Conservation (phyloP, 768 basidiomycete species). For the Lanmaoa rubissima region DNA sequence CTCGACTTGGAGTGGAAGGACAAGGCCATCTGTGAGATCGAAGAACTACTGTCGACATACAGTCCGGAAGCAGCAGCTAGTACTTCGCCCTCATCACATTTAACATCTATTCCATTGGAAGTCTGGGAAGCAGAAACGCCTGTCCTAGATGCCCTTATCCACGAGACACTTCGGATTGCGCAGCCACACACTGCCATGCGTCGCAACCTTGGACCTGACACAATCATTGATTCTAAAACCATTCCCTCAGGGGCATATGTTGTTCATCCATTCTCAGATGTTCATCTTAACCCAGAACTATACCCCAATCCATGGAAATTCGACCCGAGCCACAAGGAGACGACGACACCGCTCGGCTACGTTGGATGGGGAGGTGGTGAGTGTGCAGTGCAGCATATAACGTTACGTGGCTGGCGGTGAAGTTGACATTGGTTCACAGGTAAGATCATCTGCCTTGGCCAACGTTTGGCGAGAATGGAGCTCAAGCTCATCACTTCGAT, state of each 20-base stretch:
- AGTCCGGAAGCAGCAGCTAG: constrained; percentile 23
- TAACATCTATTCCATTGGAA: constrained; percentile 62
- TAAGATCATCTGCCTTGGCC: constrained; percentile 70
- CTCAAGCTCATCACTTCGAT: constrained; percentile 69
- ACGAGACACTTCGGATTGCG: constrained; percentile 74
- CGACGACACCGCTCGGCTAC: constrained; percentile 55
- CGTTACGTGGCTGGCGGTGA: constrained; percentile 20
- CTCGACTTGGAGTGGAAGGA: constrained; percentile 63
- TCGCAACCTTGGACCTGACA: constrained; percentile 70
- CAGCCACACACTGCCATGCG: constrained; percentile 83
- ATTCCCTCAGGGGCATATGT: constrained; percentile 75
- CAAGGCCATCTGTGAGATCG: constrained; percentile 60
- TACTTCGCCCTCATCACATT: constrained; percentile 40
- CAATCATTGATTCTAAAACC: constrained; percentile 64
- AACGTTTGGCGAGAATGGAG: constrained; percentile 70
- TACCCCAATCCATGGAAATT: constrained; percentile 80
- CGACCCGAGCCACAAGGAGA: constrained; percentile 56
- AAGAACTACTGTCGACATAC: constrained; percentile 49
- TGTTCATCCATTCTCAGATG: constrained; percentile 77
- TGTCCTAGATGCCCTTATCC: constrained; percentile 67
- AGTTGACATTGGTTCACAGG: constrained; percentile 41
- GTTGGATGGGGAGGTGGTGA: constrained; percentile 81
- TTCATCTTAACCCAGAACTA: constrained; percentile 68
- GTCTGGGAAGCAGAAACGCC: constrained; percentile 72
- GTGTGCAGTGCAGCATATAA: constrained; percentile 27